These are phyloP conservation scores for Candida boleticola DNA, from an alignment of 805 yeast genomes.

Conservation along the genomic window DNA sequence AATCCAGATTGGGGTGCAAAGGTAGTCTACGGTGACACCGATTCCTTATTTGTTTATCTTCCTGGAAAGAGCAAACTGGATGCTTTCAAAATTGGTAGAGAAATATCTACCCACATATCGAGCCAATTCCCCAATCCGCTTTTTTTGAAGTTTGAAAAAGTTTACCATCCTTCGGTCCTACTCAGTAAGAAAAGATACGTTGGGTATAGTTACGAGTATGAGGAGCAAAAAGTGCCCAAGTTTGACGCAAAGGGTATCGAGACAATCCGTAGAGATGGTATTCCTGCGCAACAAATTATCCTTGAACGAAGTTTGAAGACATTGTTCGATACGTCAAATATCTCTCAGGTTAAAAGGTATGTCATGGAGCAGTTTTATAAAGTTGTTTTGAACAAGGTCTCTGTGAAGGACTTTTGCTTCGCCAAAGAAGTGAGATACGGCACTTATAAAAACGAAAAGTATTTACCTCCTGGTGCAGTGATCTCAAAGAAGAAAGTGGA, in stretches of 20 bases:
- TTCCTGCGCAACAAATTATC: slow-evolving; percentile 85
- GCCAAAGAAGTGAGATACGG: slow-evolving; percentile 89
- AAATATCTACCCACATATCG: slow-evolving; percentile 66
- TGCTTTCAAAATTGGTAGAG: slow-evolving; percentile 74
- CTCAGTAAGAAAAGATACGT: slow-evolving; percentile 86
- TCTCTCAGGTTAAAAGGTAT: slow-evolving; percentile 67
- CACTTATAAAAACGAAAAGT: slow-evolving; percentile 65
- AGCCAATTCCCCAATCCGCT: slow-evolving; percentile 75
- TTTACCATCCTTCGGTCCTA: slow-evolving; percentile 81
- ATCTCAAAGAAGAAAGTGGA: slow-evolving; percentile 64
- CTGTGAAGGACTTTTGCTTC: slow-evolving; percentile 83
- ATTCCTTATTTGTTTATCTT: slow-evolving; percentile 83
- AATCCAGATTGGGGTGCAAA: slow-evolving; percentile 69
- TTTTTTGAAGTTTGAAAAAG: slow-evolving; percentile 84
- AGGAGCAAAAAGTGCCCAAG: slow-evolving; percentile 52
- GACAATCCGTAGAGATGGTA: slow-evolving; percentile 91
- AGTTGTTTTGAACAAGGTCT: slow-evolving; percentile 59
- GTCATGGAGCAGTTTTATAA: slow-evolving; percentile 65
- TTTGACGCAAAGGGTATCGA: slow-evolving; percentile 98
- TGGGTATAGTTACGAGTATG: slow-evolving; percentile 72
- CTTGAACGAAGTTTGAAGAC: slow-evolving; percentile 66
- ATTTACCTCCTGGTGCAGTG: slow-evolving; percentile 90
- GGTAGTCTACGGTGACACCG: slow-evolving; percentile 97
- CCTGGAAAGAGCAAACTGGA: slow-evolving; percentile 78
- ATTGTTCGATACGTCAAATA: slow-evolving; percentile 69